Conservation (phyloP, 2,329 filamentous ascomycete species). For the Magnaporthiopsis poae region DNA sequence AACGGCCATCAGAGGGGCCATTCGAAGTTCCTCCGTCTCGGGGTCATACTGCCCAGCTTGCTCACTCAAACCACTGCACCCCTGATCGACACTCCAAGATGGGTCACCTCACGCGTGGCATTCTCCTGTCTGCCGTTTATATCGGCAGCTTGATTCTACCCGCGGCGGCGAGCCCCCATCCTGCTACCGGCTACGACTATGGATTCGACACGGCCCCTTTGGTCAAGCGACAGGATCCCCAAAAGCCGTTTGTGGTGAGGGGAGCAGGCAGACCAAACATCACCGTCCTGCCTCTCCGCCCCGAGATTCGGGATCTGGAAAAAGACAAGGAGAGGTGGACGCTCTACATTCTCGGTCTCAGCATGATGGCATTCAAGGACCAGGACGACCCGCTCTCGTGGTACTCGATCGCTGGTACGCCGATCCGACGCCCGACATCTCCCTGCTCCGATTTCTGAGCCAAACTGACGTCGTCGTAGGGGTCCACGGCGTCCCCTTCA, state of each 20-base stretch:
- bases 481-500: conserved; percentile 67
- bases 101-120: not conserved
- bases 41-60: too few relatives aligned
- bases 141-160: not conserved
- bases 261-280: conserved; percentile 27
- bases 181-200: conserved; percentile 35
- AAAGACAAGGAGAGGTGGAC: conserved; percentile 60
- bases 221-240: conserved; percentile 24
- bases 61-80: not conserved
- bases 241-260: conserved; percentile 32
- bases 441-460: conserved; percentile 6
- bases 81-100: not conserved
- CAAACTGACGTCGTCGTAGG: conserved; percentile 33
- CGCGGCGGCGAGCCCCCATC: not conserved
- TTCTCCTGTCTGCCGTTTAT: not conserved
- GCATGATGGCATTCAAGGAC: conserved; percentile 58
- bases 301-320: conserved; percentile 59
- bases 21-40: not conserved
- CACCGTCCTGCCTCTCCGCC: conserved; percentile 36
- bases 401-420: conserved; percentile 66
- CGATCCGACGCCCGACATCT: not conserved
- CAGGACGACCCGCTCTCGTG: conserved; percentile 58
- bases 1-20: not conserved
- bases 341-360: conserved; percentile 65
- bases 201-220: conserved; percentile 31